A percentile compares a stretch with the other conserved stretches of the same genome.
Evolutionary conservation across 148 eudicot species (phyloP).

Genomic region (Fallopia convolvulus): DNA sequence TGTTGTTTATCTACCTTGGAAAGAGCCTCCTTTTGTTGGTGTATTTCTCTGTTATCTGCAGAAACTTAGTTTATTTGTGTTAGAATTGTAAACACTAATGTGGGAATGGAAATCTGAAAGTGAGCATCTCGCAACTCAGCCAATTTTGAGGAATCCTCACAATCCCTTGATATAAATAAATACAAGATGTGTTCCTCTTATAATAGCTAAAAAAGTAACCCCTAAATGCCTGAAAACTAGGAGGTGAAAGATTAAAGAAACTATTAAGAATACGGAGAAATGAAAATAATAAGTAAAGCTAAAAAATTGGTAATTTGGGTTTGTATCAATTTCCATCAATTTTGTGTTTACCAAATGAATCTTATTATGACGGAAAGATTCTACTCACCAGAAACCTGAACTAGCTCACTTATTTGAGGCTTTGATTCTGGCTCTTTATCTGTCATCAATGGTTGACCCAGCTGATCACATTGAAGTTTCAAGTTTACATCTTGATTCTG

Average conservation of each 20-base stretch:
- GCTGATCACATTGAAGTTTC: conserved; percentile 11
- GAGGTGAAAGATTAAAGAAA: too few relatives aligned
- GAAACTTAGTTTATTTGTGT: background rate
- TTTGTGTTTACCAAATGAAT: background rate
- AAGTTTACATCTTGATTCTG: conserved; percentile 27
- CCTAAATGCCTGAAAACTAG: too few relatives aligned
- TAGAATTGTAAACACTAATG: background rate
- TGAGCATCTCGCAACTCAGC: too few relatives aligned
- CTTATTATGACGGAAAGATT: background rate
- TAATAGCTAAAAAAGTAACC: too few relatives aligned
- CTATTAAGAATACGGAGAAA: too few relatives aligned
- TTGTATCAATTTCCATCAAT: background rate
- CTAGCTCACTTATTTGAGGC: conserved; percentile 20
- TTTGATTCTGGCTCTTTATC: conserved; percentile 19
- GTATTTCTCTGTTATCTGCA: conserved; percentile 14
- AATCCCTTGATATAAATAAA: too few relatives aligned
- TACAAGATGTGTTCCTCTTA: too few relatives aligned
- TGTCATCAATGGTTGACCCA: conserved; percentile 15
- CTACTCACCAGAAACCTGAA: conserved; percentile 22
- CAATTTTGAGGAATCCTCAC: too few relatives aligned
- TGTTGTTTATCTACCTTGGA: conserved; percentile 24
- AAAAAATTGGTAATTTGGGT: too few relatives aligned
- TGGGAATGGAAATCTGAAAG: background rate
- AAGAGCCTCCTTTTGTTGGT: conserved; percentile 19
- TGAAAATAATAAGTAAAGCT: too few relatives aligned